A percentile compares a stretch with the other conserved stretches of the same genome.
Evolutionary conservation across 2,329 filamentous ascomycete species (phyloP).

Genomic region (Botrytis paeoniae): DNA sequence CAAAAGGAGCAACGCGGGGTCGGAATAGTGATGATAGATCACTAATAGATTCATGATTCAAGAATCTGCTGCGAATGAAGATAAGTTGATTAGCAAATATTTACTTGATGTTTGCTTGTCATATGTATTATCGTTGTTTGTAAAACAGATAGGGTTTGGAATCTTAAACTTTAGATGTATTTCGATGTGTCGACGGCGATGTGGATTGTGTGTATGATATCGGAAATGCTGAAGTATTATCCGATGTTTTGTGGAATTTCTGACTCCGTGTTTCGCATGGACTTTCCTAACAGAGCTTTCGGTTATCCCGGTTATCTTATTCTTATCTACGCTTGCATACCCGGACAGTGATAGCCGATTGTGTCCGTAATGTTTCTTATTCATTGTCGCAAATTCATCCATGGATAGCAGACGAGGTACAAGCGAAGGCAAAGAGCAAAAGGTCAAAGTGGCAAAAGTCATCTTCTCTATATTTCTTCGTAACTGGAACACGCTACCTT

Average conservation of each 20-base stretch:
- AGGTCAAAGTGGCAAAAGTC: not conserved
- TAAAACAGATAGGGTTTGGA: not conserved
- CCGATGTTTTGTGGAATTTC: not conserved
- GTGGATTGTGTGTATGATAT: not conserved
- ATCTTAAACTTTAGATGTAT: not conserved
- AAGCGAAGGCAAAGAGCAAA: not conserved
- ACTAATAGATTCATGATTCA: not conserved
- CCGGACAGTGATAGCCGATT: not conserved
- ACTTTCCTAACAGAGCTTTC: not conserved
- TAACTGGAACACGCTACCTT: not conserved
- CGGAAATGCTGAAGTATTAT: not conserved
- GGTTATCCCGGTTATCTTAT: not conserved
- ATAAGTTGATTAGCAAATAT: not conserved
- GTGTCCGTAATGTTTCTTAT: not conserved
- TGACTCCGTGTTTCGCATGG: not conserved
- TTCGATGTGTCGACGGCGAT: not conserved
- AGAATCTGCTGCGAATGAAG: not conserved
- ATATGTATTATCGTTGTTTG: not conserved
- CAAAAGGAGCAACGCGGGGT: slow-evolving; percentile 27
- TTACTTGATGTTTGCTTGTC: not conserved
- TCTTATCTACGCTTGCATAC: not conserved
- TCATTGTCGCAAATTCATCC: not conserved
- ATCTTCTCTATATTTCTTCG: not conserved
- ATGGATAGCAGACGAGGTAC: not conserved
- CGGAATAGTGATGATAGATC: not conserved